phyloP scores from a whole-genome alignment of 768 basidiomycete genomes.

The Phallus indusiatus region DNA sequence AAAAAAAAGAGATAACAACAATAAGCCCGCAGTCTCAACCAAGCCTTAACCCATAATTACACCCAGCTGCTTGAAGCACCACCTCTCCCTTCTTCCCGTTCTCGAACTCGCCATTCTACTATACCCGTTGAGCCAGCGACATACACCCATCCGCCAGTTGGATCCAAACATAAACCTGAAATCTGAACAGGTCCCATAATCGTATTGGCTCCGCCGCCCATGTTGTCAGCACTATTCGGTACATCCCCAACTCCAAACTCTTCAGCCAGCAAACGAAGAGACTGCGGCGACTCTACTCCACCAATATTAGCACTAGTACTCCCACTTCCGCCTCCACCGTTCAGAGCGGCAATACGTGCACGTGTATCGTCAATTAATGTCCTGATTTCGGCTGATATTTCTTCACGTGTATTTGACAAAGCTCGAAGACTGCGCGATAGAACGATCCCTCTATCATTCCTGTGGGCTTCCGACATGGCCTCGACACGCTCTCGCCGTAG shows the following conservation, averaged over 20 bases:
- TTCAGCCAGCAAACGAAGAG: neutral
- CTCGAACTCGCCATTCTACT: slow-evolving; percentile 69
- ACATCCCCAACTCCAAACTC: too few relatives aligned
- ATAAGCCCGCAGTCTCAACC: neutral
- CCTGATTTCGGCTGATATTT: neutral
- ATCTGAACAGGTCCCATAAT: slow-evolving; percentile 17
- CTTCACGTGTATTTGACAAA: neutral
- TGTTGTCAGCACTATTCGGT: too few relatives aligned
- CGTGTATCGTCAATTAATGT: neutral
- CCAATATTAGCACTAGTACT: too few relatives aligned
- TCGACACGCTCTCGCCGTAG: too few relatives aligned
- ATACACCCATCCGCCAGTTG: slow-evolving; percentile 56
- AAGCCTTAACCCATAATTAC: neutral
- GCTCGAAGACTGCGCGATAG: neutral
- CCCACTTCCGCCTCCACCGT: neutral
- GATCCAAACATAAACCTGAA: slow-evolving; percentile 69
- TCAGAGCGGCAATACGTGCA: neutral
- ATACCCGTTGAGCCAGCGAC: slow-evolving; percentile 56
- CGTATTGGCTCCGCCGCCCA: neutral
- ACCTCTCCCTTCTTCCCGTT: slow-evolving; percentile 71
- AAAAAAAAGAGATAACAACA: neutral
- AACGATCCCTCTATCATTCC: too few relatives aligned
- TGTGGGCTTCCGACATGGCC: too few relatives aligned
- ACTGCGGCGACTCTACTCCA: neutral
- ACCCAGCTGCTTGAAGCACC: slow-evolving; percentile 36